Evolutionary conservation across 305 asterid genomes (phyloP).

Genomic region (Fraxinus dipetala): DNA sequence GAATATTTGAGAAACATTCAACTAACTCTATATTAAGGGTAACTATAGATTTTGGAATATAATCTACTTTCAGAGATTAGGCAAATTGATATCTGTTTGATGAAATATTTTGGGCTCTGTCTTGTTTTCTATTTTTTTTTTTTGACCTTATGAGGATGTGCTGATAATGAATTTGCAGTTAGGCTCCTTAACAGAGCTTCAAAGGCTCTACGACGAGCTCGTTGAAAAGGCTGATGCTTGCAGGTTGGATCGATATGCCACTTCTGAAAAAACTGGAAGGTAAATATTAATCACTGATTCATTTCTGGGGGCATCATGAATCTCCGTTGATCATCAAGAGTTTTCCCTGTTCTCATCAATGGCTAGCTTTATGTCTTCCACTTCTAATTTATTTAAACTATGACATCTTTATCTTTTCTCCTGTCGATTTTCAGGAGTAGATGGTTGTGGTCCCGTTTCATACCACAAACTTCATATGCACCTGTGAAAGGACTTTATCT

Average conservation of each 20-base stretch:
- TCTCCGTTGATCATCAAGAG: neutral
- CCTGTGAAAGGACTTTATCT: constrained; percentile 95
- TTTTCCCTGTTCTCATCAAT: neutral
- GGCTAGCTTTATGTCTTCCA: neutral
- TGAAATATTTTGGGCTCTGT: neutral
- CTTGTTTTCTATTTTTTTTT: neutral
- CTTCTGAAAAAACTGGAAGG: constrained; percentile 77
- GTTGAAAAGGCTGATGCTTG: constrained; percentile 71
- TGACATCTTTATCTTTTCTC: constrained; percentile 3
- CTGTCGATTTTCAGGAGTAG: constrained; percentile 61
- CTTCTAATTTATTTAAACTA: neutral
- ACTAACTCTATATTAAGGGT: neutral
- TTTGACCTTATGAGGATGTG: constrained; percentile 8
- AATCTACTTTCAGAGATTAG: neutral
- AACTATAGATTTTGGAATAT: neutral
- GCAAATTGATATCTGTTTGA: neutral
- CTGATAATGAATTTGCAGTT: constrained; percentile 50
- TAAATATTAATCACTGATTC: constrained; percentile 20
- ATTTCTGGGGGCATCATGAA: neutral
- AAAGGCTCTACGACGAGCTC: constrained; percentile 79
- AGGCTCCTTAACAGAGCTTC: constrained; percentile 80
- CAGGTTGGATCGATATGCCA: constrained; percentile 71
- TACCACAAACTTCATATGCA: constrained; percentile 63
- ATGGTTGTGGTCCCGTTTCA: constrained; percentile 95
- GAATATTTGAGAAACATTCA: constrained; percentile 7